These are phyloP conservation scores for Selaginella moellendorffii DNA, from an alignment of 75 land plant genomes.

Conservation along the genomic window DNA sequence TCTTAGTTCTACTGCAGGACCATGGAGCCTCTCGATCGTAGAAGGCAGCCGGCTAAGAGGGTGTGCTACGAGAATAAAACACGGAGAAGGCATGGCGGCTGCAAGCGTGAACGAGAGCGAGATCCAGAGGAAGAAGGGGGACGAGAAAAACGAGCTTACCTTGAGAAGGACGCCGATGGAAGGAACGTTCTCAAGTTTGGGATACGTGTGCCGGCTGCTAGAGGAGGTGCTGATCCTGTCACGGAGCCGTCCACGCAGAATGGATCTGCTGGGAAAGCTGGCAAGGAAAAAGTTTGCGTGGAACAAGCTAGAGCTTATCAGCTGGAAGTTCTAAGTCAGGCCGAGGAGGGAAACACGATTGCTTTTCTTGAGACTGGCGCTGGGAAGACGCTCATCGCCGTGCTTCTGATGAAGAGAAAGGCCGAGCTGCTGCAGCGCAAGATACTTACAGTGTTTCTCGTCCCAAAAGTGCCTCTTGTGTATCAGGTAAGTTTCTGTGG, in stretches of 20 bases:
- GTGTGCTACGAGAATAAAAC: not conserved
- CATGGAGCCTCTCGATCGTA: too few relatives aligned
- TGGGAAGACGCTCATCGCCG: constrained; percentile 94
- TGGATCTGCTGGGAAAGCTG: too few relatives aligned
- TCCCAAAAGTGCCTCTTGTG: constrained; percentile 97
- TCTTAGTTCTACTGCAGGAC: too few relatives aligned
- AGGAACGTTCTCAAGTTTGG: not conserved
- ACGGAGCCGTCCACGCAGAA: too few relatives aligned
- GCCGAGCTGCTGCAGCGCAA: constrained; percentile 38
- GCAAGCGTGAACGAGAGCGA: not conserved
- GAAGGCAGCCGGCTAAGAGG: not conserved
- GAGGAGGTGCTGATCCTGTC: too few relatives aligned
- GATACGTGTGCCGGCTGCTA: not conserved
- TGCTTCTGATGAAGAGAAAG: constrained; percentile 66
- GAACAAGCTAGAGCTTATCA: constrained; percentile 78
- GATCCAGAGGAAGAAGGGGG: not conserved
- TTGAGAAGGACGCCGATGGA: not conserved
- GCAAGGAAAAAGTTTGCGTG: not conserved
- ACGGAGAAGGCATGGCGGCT: not conserved
- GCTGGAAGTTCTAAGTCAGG: constrained; percentile 91
- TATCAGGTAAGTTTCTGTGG: constrained; percentile 58
- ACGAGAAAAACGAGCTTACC: not conserved
- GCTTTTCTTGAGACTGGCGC: constrained; percentile 99
- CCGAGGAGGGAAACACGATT: constrained; percentile 80
- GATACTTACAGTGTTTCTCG: constrained; percentile 87